Base-by-base conservation (phyloP, 2,329 filamentous ascomycete species). In the Trichoderma arundinaceum region DNA sequence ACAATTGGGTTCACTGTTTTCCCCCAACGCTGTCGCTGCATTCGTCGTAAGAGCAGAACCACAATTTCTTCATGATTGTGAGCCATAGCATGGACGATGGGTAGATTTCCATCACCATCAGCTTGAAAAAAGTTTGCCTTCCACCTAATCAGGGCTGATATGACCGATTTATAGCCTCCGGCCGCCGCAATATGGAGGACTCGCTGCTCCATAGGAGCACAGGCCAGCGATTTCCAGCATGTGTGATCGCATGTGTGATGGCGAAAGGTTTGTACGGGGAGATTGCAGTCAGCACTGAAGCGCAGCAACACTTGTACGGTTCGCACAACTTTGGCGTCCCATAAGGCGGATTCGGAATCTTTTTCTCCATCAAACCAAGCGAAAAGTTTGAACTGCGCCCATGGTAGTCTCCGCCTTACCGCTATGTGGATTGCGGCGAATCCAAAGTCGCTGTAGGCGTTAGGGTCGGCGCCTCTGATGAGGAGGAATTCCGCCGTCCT, bases 221-320 rank as follows among this genome's bases (percentile, higher is more conserved):
- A 68, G 13, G 56, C 53, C n/a, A 66, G 5, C 8, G 57, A 68
- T n/a, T 39, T 48, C 64, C 64, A 68, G 13, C 66, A 68, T 12
- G 22, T 33, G 22, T 38, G 51, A 15, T 32, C 17, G 39, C 66
- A 68, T 9, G 35, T 8, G 19, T 65, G 66, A 9, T 10, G 13
- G 7, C 49, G 43, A 32, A 35, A 32, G 15, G 43, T 53, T 43
- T 41, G 33, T 22, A 41, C 12, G 12, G 17, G 17, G 6, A 68
- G 35, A 22, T 63, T 59, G 41, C 15, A 48, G 28, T 66, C 64
- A 7, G 61, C 66, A 12, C 66, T 64, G 46, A 66, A 66, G 1
- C 38, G 57, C 3, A 68, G 32, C 10, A 68, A 28, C 8, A 38
- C 46, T 13, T 46, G 7, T 13, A 59, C 35, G 15, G 66, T 68